Conservation (phyloP, 768 basidiomycete genomes). For the Tulasnella sp. region DNA sequence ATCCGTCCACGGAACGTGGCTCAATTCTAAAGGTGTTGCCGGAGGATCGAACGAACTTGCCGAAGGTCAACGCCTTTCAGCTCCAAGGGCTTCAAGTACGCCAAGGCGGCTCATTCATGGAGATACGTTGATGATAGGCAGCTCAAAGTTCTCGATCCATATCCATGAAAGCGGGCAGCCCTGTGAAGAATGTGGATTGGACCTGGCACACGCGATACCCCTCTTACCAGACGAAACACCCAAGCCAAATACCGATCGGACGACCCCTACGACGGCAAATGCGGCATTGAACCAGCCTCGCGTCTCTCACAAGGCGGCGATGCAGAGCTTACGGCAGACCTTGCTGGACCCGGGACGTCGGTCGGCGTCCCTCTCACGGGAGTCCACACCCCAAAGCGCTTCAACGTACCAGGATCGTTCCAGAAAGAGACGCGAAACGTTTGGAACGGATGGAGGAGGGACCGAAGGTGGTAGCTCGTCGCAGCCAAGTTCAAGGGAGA, state of each 20-base stretch:
- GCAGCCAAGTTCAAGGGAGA: not conserved
- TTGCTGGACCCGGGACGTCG: conserved; percentile 40
- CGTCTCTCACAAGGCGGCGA: conserved; percentile 50
- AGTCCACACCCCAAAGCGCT: not conserved
- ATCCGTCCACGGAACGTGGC: conserved; percentile 76
- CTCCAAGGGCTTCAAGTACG: conserved; percentile 61
- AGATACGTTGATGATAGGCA: conserved; percentile 63
- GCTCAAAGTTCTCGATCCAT: conserved; percentile 66
- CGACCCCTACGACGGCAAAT: conserved; percentile 38
- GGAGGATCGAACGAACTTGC: conserved; percentile 27
- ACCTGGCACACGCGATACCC: not conserved
- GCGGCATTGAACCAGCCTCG: conserved; percentile 48
- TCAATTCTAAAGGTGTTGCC: conserved; percentile 35
- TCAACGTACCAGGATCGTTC: conserved; percentile 6
- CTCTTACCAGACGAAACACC: not conserved
- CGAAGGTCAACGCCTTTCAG: conserved; percentile 48
- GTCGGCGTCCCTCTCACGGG: not conserved
- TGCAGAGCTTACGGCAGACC: conserved; percentile 60
- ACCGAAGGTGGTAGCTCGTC: not conserved
- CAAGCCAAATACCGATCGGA: not conserved
- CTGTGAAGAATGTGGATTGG: conserved; percentile 51
- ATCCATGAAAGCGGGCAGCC: conserved; percentile 60
- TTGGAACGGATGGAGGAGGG: not conserved
- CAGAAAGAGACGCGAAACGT: not conserved
- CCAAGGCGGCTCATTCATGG: conserved; percentile 60